Percentiles rank a stretch among this genome's conserved stretches.
Conservation (phyloP, 441 rosid species). For the Metrosideros polymorpha region DNA sequence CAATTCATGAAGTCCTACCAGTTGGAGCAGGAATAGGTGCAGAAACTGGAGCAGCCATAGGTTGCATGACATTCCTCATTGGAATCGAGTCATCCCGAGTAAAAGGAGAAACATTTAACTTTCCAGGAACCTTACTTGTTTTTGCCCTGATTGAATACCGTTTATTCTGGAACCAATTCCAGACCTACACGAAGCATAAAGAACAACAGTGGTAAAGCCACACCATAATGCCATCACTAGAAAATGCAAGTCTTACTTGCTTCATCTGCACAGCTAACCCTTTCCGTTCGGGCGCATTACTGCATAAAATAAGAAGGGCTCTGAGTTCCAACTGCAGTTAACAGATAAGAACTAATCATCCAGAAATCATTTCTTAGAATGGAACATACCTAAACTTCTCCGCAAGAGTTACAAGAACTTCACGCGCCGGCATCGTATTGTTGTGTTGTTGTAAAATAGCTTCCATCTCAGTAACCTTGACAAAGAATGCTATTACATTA, state of each 20-base stretch:
- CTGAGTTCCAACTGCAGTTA: not conserved
- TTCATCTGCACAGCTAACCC: constrained; percentile 87
- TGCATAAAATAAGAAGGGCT: constrained; percentile 18
- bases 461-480: constrained; percentile 91
- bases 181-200: constrained; percentile 37
- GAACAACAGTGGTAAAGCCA: not conserved
- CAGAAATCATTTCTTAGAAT: constrained; percentile 2
- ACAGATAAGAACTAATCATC: not conserved
- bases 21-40: constrained; percentile 28
- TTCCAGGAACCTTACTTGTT: constrained; percentile 69
- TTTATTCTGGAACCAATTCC: constrained; percentile 99
- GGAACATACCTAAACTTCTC: constrained; percentile 70
- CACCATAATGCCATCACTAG: not conserved
- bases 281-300: constrained; percentile 71
- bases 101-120: constrained; percentile 65
- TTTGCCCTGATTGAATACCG: constrained; percentile 91
- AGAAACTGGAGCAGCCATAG: constrained; percentile 41
- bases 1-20: constrained; percentile 26
- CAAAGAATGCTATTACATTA: not conserved
- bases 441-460: constrained; percentile 71
- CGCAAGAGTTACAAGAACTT: constrained; percentile 71
- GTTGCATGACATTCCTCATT: constrained; percentile 50
- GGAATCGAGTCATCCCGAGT: constrained; percentile 52
- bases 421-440: constrained; percentile 65
- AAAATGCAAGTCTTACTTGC: constrained; percentile 47